Evolutionary conservation across 2,329 filamentous ascomycete species (phyloP), one percentile per base, ranked within the genome.

Genomic region (Penicillium paneum): DNA sequence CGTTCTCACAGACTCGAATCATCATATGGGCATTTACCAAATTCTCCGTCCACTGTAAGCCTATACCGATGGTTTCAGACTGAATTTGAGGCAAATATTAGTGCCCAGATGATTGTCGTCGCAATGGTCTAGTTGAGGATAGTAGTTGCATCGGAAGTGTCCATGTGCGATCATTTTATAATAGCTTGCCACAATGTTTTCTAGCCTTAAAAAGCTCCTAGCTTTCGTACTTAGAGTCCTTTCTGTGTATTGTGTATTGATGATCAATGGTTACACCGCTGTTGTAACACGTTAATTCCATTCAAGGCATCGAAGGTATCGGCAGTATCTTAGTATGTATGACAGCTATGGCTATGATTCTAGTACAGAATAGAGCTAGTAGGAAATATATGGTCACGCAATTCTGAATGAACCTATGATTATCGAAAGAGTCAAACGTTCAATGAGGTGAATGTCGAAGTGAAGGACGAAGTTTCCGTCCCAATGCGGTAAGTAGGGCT

Each of bases 401-500:
- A 13, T 8, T 1, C 17, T 21, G 3, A 15, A 44, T 21, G 11
- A 4, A 29, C 13, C n/a, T 21, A 19, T 36, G 15, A n/a, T 5
- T 13, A 17, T 28, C 28, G 15, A 47, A 39, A 6, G 32, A 8
- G 34, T 15, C 34, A 29, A 21, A 13, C 5, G 17, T 17, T 17
- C 15, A 46, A 35, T 31, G 10, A 24, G 32, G 32, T 49, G 28
- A 49, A n/a, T 24, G 1, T 35, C 10, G 13, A 46, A 10, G 11
- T 46, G 45, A 39, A 41, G 35, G 32, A 24, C 31, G 31, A 12
- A 8, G 17, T 12, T 21, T 13, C 5, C 15, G 11, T 63, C 64
- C 65, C 38, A 57, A 68, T 60, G 31, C 29, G 59, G 63, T 44
- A 63, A 34, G 45, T 42, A 67, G 64, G 67, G 64, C 63, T 64